Conservation (phyloP, 768 basidiomycete species). For the Leccinum uliginosum region DNA sequence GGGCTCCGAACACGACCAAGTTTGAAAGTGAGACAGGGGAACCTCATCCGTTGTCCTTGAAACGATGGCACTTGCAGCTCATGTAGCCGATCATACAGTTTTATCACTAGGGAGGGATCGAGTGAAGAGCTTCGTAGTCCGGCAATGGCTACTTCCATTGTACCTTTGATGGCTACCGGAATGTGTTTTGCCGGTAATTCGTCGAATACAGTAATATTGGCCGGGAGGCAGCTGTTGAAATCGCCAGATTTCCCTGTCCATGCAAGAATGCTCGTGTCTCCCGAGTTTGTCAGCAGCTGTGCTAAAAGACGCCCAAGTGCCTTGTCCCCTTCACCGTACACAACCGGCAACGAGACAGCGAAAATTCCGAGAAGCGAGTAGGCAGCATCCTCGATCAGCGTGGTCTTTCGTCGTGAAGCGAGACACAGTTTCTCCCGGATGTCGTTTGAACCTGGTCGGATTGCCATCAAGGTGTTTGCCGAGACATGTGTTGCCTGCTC, state of each 20-base stretch:
- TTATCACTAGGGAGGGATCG: no score
- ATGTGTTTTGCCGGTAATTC: not conserved
- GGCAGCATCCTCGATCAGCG: not conserved
- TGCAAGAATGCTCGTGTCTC: not conserved
- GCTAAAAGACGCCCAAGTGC: not conserved
- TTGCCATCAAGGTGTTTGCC: not conserved
- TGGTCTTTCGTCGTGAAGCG: not conserved
- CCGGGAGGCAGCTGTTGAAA: not conserved
- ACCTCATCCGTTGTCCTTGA: not conserved
- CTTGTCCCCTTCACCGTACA: not conserved
- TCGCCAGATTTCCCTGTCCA: not conserved
- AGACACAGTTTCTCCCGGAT: not conserved
- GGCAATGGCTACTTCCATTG: not conserved
- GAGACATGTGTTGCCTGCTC: not conserved
- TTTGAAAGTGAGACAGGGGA: not conserved
- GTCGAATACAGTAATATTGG: not conserved
- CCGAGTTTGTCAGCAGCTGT: not conserved
- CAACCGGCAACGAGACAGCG: not conserved
- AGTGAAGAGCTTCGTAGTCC: not conserved
- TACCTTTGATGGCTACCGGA: not conserved
- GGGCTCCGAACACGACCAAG: not conserved
- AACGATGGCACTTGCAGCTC: not conserved
- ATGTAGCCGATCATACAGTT: not conserved
- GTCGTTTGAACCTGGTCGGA: not conserved
- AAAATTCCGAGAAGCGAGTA: not conserved